Evolutionary conservation across 2,329 filamentous ascomycete species (phyloP), one percentile per base, ranked within the genome.

Genomic region (Curvularia sp.): DNA sequence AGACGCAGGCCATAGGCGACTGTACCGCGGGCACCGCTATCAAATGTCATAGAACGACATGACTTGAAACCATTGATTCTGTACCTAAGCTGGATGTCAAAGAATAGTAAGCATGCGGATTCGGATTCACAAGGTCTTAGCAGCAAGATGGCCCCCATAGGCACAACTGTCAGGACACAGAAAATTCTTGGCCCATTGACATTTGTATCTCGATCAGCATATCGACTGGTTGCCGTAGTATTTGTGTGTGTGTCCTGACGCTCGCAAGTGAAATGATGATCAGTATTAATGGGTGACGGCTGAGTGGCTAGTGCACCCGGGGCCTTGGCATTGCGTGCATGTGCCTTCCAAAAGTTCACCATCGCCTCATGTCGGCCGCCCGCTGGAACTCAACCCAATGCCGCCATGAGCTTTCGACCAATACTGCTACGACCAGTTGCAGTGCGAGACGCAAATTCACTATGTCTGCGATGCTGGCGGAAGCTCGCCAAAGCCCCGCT

Each of bases 341-440:
- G 45, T 57, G 51, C 46, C 34, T 38, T 15, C 46, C 46, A 51
- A 59, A 59, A 55, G 56, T 59, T 47, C 32, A 47, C 45, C 46
- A 46, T 28, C 39, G 41, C 21, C 15, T n/a, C 32, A 50, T 28
- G 23, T 5, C 25, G 23, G 27, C 43, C 34, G 45, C 19, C 45
- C 25, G 55, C 51, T 46, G 46, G 32, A 50, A n/a, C 25, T 51
- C 51, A 55, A 46, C 52, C 56, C 41, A 25, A 69, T 65, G 68
- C 63, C 74, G 73, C 69, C 61, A 78, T 78, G 76, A 74, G 67
- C 68, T 67, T 77, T 61, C 72, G 73, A 70, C 69, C 72, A 36
- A 67, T 70, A 54, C 55, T 76, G 50, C 57, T 66, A 43, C 69
- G 73, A 61, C 63, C 68, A 57, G 66, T 72, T 62, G 61, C 68